A percentile compares a stretch with the other conserved stretches of the same genome.
These are phyloP conservation scores for Incumbomyces delicatus DNA, from an alignment of 2,329 filamentous ascomycete species.

Conservation along the genomic window DNA sequence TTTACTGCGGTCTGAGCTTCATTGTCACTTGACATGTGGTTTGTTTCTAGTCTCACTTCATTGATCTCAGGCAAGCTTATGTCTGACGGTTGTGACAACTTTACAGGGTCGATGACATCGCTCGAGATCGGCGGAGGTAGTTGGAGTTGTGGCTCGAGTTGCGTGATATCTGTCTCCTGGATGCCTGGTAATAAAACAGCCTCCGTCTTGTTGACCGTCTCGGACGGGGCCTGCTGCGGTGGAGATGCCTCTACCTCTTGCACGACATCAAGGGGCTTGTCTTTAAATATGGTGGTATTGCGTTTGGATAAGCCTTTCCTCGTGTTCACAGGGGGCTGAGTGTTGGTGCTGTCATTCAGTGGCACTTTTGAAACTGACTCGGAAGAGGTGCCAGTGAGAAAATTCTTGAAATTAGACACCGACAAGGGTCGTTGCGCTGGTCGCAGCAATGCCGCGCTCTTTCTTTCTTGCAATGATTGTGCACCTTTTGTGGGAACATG, in stretches of 20 bases:
- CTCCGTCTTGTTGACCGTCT: slow-evolving; percentile 16
- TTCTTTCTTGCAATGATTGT: slow-evolving; percentile 29
- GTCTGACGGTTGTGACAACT: slow-evolving; percentile 10
- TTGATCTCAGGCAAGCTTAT: slow-evolving; percentile 18
- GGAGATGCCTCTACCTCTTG: slow-evolving; percentile 13
- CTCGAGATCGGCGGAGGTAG: slow-evolving; percentile 3
- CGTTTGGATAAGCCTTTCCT: slow-evolving; percentile 45
- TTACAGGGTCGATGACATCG: background rate
- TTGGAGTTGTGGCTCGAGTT: background rate
- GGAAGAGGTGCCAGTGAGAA: slow-evolving; percentile 25
- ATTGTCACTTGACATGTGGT: slow-evolving; percentile 12
- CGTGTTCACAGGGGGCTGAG: slow-evolving; percentile 25
- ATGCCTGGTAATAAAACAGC: background rate
- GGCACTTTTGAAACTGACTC: slow-evolving; percentile 13
- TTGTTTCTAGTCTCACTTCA: slow-evolving; percentile 13
- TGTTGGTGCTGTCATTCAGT: slow-evolving; percentile 14
- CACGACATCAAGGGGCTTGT: slow-evolving; percentile 29
- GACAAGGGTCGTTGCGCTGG: slow-evolving; percentile 54
- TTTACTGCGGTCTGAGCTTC: slow-evolving; percentile 6
- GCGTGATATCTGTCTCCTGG: slow-evolving; percentile 4
- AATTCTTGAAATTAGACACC: slow-evolving; percentile 29
- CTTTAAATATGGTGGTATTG: slow-evolving; percentile 46
- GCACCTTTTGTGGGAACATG: slow-evolving; percentile 24
- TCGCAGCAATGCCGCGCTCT: slow-evolving; percentile 40
- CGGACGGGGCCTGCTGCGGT: slow-evolving; percentile 12